Conservation (phyloP, 2,329 filamentous ascomycete genomes). For the Sporothrix variecibatus region DNA sequence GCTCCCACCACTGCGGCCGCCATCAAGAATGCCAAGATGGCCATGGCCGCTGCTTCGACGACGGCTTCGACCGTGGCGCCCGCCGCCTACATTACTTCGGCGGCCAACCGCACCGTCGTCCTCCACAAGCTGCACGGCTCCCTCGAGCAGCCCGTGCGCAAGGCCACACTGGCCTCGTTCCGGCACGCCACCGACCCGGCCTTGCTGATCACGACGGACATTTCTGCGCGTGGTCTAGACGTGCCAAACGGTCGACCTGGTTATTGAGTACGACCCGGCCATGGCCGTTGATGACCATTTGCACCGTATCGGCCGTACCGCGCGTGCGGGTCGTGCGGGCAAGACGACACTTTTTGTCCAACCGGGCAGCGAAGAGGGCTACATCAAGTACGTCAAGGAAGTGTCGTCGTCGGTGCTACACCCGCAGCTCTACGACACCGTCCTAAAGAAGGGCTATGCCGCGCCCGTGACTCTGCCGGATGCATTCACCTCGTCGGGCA, state of each 20-base stretch:
- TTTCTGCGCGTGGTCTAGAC: conserved; percentile 92
- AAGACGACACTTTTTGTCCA: conserved; percentile 87
- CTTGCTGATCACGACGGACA: conserved; percentile 90
- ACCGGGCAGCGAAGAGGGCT: conserved; percentile 89
- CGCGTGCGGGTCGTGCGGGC: conserved; percentile 85
- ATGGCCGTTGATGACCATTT: conserved; percentile 93
- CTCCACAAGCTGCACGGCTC: conserved; percentile 91
- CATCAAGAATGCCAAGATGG: conserved; percentile 30
- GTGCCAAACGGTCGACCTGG: conserved; percentile 88
- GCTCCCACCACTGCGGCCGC: conserved; percentile 29
- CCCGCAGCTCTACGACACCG: conserved; percentile 54
- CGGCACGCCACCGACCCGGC: conserved; percentile 71
- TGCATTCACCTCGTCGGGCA: conserved; percentile 47
- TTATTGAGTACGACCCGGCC: conserved; percentile 94
- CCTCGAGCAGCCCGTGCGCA: conserved; percentile 82
- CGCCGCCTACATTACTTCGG: conserved; percentile 71
- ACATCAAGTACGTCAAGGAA: conserved; percentile 69
- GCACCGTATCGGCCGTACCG: conserved; percentile 91
- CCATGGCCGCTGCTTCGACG: conserved; percentile 32
- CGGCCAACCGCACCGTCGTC: conserved; percentile 71
- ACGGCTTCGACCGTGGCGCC: conserved; percentile 65
- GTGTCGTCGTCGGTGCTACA: conserved; percentile 46
- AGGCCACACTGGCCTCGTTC: conserved; percentile 81
- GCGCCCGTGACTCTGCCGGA: conserved; percentile 61
- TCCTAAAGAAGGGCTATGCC: conserved; percentile 67